These are phyloP conservation scores for Silene noctiflora DNA, from an alignment of 179 eudicot species.

Conservation along the genomic window DNA sequence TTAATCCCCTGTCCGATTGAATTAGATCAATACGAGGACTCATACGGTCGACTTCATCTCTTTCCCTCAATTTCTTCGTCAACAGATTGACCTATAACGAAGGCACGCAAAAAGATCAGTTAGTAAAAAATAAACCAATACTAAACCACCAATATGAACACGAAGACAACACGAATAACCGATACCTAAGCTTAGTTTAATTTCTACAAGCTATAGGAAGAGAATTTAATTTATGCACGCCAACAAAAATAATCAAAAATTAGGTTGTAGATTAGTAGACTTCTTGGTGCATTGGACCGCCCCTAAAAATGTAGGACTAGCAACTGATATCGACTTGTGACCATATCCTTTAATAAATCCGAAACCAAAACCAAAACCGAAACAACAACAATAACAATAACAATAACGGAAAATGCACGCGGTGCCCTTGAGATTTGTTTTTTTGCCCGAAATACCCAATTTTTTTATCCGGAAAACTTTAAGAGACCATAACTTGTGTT, in stretches of 20 bases:
- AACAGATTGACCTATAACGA: slow-evolving; percentile 19
- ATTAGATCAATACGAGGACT: slow-evolving; percentile 1
- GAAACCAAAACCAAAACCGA: background rate
- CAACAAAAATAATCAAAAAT: slow-evolving; percentile 15
- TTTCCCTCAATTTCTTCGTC: slow-evolving; percentile 22
- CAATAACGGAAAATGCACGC: too few species aligned
- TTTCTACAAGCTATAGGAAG: slow-evolving; percentile 12
- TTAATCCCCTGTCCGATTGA: background rate
- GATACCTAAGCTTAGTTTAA: background rate
- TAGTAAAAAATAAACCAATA: too few species aligned
- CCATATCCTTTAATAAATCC: background rate
- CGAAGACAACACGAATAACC: background rate
- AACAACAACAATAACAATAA: background rate
- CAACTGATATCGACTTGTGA: slow-evolving; percentile 21
- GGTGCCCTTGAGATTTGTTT: too few species aligned
- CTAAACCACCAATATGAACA: background rate
- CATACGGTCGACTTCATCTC: background rate
- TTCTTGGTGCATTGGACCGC: slow-evolving; percentile 21
- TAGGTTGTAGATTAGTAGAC: slow-evolving; percentile 14
- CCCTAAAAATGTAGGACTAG: background rate
- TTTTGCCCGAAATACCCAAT: too few species aligned
- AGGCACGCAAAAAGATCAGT: too few species aligned
- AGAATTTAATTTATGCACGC: slow-evolving; percentile 1
- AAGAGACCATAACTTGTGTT: too few species aligned
- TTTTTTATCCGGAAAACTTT: too few species aligned